Percentiles rank a stretch among this genome's conserved stretches.
These are phyloP conservation scores for Fusarium succisae DNA, from an alignment of 2,329 filamentous ascomycete genomes.

Conservation along the genomic window DNA sequence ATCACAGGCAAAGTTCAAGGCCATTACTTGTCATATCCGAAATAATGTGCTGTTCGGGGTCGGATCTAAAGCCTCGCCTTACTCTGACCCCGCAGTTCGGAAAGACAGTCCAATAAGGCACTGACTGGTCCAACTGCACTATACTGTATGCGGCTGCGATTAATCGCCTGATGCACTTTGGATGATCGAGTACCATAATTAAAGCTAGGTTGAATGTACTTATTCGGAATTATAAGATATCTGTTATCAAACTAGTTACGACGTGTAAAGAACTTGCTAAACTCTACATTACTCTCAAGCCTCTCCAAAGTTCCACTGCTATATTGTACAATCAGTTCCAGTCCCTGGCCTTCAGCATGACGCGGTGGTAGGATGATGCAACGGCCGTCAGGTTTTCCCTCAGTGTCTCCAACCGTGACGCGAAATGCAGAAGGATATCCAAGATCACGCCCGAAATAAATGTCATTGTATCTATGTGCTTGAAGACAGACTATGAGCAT, in stretches of 20 bases:
- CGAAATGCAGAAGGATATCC: neutral
- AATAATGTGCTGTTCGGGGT: no score
- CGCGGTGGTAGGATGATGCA: constrained; percentile 2
- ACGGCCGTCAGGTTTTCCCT: constrained; percentile 7
- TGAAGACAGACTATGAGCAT: constrained; percentile 21
- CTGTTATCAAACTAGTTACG: neutral
- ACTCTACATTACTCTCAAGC: neutral
- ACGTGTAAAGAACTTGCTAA: neutral
- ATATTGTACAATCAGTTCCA: constrained; percentile 5
- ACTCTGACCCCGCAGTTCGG: no score
- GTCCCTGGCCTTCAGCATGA: neutral
- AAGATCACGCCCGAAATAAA: neutral
- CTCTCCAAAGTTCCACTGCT: neutral
- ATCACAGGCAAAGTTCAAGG: no score
- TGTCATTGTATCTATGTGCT: neutral
- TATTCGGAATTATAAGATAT: no score
- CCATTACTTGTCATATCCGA: no score
- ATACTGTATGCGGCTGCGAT: no score
- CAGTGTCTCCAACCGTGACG: constrained; percentile 1
- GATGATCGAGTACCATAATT: no score
- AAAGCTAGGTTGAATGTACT: no score
- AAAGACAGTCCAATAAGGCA: no score
- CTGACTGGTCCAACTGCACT: no score
- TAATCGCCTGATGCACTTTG: no score
- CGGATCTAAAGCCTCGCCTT: no score